Evolutionary conservation across 495 filamentous ascomycete species (phyloP), one percentile per base, ranked within the genome.

Genomic region (Penicillium parvum): DNA sequence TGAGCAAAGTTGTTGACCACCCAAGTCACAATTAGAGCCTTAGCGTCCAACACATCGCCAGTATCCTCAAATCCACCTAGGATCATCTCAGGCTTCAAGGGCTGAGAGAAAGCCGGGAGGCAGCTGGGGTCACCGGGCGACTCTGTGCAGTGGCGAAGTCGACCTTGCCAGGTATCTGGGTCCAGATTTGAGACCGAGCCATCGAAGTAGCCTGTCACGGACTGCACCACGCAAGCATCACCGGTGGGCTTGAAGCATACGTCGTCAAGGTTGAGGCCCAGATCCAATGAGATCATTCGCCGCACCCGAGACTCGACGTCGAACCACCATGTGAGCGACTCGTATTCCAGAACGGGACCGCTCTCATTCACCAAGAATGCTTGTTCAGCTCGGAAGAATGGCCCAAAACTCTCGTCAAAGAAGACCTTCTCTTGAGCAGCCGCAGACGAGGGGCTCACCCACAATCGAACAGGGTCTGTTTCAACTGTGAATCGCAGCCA

Each of bases 191-290:
- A 63, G 36, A 84, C 73, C 15, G 83, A 74, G 19, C 84, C 80
- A 25, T 78, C 74, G 55, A 91, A 97, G 58, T 96, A 98, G 5
- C 83, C 82, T 5, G 87, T 84, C 6, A 96, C 57, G 1, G 88
- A 92, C 55, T 98, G 91, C 4, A 98, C 82, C 2, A 97, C 92
- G 62, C 92, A 98, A 8, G 80, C 89, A 52, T 85, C 74, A 0
- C 88, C 91, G 1, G 84, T 91, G 4, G 92, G 92, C 50, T 95
- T 95, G 65, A 92, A 90, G 69, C 92, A 98, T 22, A 97, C 79
- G 58, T 97, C 83, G 28, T 90, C 76, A 10, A 97, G 68, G 9
- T 74, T 81, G 23, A 79, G 73, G 4, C 76, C 80, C 33, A 75
- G 74, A 17, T 81, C 60, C 9, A 72, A 23, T 2, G 89, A 89